Evolutionary conservation across 2,329 filamentous ascomycete genomes (phyloP), one percentile per base, ranked within the genome.

Genomic region (Raffaelea arxii): DNA sequence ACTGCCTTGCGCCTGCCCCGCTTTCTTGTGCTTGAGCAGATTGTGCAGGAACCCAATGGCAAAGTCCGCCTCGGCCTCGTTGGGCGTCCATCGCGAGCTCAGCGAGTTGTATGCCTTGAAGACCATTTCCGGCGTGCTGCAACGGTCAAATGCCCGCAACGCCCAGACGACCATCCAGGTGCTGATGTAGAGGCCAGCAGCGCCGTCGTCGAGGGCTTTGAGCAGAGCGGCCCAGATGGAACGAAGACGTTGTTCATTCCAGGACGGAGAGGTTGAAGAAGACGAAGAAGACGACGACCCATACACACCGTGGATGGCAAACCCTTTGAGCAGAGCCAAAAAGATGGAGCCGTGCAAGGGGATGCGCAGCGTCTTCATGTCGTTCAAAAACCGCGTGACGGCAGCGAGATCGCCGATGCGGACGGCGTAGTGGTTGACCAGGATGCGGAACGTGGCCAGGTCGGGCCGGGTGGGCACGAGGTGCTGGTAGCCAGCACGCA

Each of bases 241-340:
- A 38, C 82, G 73, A 3, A 97, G 74, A n/a, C 80, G 75, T 53
- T 74, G 64, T 25, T 70, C 67, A 24, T 78, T 87, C 91, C 92
- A 98, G 12, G 78, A 72, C n/a, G n/a, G n/a, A n/a, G n/a, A n/a
- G n/a, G n/a, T n/a, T n/a, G n/a, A n/a, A n/a, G n/a, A n/a, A n/a
- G n/a, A n/a, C n/a, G n/a, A n/a, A n/a, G n/a, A n/a, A 0, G 81
- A 80, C 53, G 80, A 63, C 1, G 54, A 69, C 52, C 80, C 63
- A 1, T 52, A 69, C 23, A 79, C 80, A 11, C 90, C 91, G 58
- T 95, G 82, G 3, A 68, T 62, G 25, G 75, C 72, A 59, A 97
- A 98, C 0, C 86, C 89, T 56, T 87, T 83, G 65, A 97, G 86
- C 4, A 97, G 69, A 7, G 84, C 74, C 32, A 92, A 70, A 57